Percentiles rank a stretch among this genome's conserved stretches.
phyloP scores from a whole-genome alignment of 2,329 filamentous ascomycete genomes.

The Cercospora sp. region DNA sequence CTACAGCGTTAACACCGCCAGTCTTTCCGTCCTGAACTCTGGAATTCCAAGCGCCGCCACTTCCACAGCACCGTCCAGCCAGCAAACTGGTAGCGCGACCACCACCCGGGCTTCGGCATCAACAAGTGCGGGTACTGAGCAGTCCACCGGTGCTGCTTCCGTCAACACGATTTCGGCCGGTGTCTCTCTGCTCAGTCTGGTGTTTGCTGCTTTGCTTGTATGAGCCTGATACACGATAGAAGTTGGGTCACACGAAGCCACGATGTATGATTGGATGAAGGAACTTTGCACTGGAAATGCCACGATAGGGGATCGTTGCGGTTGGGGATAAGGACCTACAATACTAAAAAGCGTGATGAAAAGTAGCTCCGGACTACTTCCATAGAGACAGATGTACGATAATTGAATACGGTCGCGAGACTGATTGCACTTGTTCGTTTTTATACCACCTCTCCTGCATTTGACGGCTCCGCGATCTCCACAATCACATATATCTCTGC shows the following conservation, averaged over 20 bases:
- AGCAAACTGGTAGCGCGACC: constrained; percentile 11
- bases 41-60: constrained; percentile 15
- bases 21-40: constrained; percentile 29
- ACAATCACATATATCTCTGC: no score
- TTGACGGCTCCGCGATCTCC: no score
- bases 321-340: neutral
- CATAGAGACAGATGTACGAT: neutral
- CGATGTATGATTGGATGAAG: neutral
- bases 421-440: neutral
- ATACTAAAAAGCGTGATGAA: neutral
- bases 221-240: neutral
- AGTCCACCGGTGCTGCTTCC: constrained; percentile 23
- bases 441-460: no score
- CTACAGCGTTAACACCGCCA: constrained; percentile 32
- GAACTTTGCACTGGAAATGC: neutral
- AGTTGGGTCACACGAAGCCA: neutral
- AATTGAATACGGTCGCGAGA: neutral
- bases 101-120: constrained; percentile 6
- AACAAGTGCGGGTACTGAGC: constrained; percentile 15
- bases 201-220: constrained; percentile 11
- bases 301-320: neutral
- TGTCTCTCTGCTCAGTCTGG: constrained; percentile 31
- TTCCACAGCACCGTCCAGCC: constrained; percentile 16
- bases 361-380: neutral
- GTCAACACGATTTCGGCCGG: constrained; percentile 18